Percentiles rank a stretch among this genome's conserved stretches.
Evolutionary conservation across 768 basidiomycete genomes (phyloP).

Genomic region (Antrodiella citrinella): DNA sequence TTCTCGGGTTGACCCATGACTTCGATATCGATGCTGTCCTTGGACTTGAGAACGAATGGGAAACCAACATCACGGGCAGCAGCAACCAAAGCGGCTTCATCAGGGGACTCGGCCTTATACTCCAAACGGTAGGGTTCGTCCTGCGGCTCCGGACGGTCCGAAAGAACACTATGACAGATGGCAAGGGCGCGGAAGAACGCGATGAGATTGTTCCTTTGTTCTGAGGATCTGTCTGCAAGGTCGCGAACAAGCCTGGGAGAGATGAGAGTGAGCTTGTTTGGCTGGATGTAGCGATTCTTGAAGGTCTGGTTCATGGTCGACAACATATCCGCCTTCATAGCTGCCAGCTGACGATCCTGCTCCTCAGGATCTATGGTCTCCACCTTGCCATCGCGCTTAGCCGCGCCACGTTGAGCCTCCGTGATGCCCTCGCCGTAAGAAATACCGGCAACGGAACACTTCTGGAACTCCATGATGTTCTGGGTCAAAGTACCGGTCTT

Average conservation of each 20-base stretch:
- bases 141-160: slow-evolving; percentile 63
- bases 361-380: slow-evolving; percentile 64
- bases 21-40: slow-evolving; percentile 77
- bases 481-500: slow-evolving; percentile 97
- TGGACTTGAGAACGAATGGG: slow-evolving; percentile 72
- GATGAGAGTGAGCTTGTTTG: slow-evolving; percentile 79
- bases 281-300: slow-evolving; percentile 81
- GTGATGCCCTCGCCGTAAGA: slow-evolving; percentile 92
- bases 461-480: slow-evolving; percentile 98
- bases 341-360: slow-evolving; percentile 54
- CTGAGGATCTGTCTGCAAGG: slow-evolving; percentile 49
- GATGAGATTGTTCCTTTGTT: slow-evolving; percentile 59
- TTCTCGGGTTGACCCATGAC: slow-evolving; percentile 85
- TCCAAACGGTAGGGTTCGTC: slow-evolving; percentile 55
- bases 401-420: slow-evolving; percentile 90
- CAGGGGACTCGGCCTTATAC: slow-evolving; percentile 96
- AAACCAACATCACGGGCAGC: slow-evolving; percentile 92
- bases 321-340: slow-evolving; percentile 72
- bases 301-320: slow-evolving; percentile 64
- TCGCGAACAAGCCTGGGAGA: slow-evolving; percentile 80
- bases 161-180: slow-evolving; percentile 85
- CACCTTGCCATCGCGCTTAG: slow-evolving; percentile 68
- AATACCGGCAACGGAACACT: slow-evolving; percentile 80
- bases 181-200: slow-evolving; percentile 95
- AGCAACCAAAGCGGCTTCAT: slow-evolving; percentile 89